Percentiles rank a stretch among this genome's conserved stretches.
These are phyloP conservation scores for Wallacemonas collosoma DNA, from an alignment of 208 protist genomes.

Conservation along the genomic window DNA sequence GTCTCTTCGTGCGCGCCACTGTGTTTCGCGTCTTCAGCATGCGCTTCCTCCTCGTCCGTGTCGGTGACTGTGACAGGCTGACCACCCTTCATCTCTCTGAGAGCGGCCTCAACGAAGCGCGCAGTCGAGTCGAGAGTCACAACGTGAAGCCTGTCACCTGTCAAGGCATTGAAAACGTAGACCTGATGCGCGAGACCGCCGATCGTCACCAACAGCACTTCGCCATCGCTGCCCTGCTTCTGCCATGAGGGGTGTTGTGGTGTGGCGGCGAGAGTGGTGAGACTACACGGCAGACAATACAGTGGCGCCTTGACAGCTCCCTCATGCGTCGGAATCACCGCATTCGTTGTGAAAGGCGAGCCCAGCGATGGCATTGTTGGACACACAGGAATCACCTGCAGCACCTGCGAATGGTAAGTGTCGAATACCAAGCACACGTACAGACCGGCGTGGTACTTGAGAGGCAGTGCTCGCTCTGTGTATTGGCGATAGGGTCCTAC, in stretches of 20 bases:
- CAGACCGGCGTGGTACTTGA: conserved; percentile 50
- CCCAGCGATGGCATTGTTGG: conserved; percentile 35
- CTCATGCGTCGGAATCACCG: conserved; percentile 27
- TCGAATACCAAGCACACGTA: conserved; percentile 79
- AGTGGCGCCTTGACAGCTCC: conserved; percentile 42
- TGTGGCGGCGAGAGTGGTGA: conserved; percentile 34
- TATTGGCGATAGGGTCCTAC: conserved; percentile 61
- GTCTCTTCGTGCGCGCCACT: background rate
- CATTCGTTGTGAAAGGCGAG: conserved; percentile 36
- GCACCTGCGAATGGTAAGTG: conserved; percentile 50
- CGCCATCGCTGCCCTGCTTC: conserved; percentile 16
- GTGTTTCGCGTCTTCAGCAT: background rate
- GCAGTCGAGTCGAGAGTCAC: background rate
- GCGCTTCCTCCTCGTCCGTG: background rate
- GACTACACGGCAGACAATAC: conserved; percentile 54
- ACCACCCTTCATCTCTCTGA: background rate
- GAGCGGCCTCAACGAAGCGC: conserved; percentile 6
- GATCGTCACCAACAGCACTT: conserved; percentile 54
- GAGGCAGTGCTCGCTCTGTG: conserved; percentile 35
- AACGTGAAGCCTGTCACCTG: conserved; percentile 32
- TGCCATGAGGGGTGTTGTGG: background rate
- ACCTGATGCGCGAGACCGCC: conserved; percentile 61
- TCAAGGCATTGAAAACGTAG: conserved; percentile 72
- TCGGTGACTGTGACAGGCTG: background rate
- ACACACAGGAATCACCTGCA: conserved; percentile 73